These are phyloP conservation scores for Fusarium zealandicum DNA, from an alignment of 2,329 filamentous ascomycete genomes.

Conservation along the genomic window DNA sequence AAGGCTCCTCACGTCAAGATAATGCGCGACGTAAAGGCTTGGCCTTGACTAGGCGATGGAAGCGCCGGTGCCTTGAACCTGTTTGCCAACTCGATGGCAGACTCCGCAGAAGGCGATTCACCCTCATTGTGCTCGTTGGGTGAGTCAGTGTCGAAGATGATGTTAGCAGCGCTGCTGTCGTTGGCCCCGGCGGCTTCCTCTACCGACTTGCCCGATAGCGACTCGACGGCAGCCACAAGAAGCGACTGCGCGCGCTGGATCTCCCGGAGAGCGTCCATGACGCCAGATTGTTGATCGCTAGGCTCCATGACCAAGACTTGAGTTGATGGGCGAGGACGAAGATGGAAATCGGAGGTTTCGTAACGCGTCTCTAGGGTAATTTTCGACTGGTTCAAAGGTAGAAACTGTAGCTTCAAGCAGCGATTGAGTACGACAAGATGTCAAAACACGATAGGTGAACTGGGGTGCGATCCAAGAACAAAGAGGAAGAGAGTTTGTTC, in stretches of 20 bases:
- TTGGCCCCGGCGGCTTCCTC: conserved; percentile 12
- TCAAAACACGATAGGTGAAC: neutral
- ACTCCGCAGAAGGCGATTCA: conserved; percentile 18
- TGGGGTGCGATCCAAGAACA: neutral
- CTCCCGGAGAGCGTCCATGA: conserved; percentile 47
- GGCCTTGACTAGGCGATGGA: conserved; percentile 47
- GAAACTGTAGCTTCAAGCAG: neutral
- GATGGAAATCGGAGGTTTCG: conserved; percentile 1
- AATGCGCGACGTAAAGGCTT: conserved; percentile 61
- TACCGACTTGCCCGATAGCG: conserved; percentile 45
- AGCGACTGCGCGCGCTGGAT: conserved; percentile 53
- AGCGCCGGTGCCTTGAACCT: conserved; percentile 37
- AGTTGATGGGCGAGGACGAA: neutral
- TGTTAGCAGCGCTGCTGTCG: conserved; percentile 11
- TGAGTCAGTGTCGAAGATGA: conserved; percentile 16
- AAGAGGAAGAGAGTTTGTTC: conserved; percentile 1
- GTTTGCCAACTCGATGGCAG: conserved; percentile 16
- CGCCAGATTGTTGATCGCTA: conserved; percentile 29
- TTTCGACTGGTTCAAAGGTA: neutral
- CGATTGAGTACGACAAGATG: neutral
- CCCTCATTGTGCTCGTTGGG: conserved; percentile 12
- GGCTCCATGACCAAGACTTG: conserved; percentile 35
- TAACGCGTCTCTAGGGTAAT: conserved; percentile 23
- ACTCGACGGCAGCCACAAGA: conserved; percentile 51
- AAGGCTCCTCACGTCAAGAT: conserved; percentile 57